Evolutionary conservation across 2,329 filamentous ascomycete genomes (phyloP).

Genomic region (Boeremia lycopersici): DNA sequence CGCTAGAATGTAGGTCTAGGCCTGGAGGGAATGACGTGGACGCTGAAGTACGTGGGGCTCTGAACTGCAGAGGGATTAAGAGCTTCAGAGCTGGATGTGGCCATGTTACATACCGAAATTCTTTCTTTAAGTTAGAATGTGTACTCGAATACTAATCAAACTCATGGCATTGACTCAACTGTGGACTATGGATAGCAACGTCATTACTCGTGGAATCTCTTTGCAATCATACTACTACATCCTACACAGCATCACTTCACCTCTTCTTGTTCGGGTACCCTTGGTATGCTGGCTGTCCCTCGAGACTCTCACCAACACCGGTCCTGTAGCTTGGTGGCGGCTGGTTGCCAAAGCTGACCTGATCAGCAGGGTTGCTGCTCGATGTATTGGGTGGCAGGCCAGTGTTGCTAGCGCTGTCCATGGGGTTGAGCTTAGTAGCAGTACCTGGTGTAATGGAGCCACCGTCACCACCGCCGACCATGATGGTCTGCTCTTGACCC

Average conservation of each 20-base stretch:
- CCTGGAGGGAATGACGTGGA: not conserved
- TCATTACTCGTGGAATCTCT: constrained; percentile 28
- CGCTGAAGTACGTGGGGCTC: not conserved
- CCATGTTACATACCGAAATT: too few relatives aligned
- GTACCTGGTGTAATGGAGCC: constrained; percentile 49
- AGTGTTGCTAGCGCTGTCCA: constrained; percentile 36
- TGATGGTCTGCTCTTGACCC: constrained; percentile 66
- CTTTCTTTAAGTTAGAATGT: too few relatives aligned
- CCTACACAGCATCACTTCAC: constrained; percentile 10
- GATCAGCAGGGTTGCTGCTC: constrained; percentile 30
- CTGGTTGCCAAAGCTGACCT: constrained; percentile 46
- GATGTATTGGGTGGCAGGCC: constrained; percentile 35
- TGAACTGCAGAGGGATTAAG: not conserved
- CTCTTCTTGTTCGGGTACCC: constrained; percentile 42
- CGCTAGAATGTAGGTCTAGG: too few relatives aligned
- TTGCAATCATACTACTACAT: too few relatives aligned
- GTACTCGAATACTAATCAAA: not conserved
- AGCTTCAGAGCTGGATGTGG: not conserved
- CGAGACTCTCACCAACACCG: constrained; percentile 46
- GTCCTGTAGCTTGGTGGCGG: constrained; percentile 43
- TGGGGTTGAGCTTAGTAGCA: constrained; percentile 45
- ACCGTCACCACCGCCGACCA: constrained; percentile 72
- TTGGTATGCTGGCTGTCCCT: constrained; percentile 41
- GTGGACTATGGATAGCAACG: constrained; percentile 18
- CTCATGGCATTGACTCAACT: not conserved